A percentile compares a stretch with the other conserved stretches of the same genome.
phyloP scores from a whole-genome alignment of 345 rosid species.

The Aurinia saxatilis region DNA sequence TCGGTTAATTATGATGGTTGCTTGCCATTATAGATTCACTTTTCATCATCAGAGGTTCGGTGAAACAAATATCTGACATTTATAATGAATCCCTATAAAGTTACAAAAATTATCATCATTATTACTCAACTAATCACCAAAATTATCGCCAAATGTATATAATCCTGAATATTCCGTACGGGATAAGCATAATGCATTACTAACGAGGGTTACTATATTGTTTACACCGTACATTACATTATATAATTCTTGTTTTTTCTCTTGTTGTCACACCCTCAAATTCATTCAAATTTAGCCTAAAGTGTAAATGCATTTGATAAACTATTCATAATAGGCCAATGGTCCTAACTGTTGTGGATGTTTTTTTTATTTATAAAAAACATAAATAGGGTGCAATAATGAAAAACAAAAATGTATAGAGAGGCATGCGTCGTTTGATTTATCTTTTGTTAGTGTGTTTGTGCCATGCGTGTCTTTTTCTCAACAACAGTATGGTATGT shows the following conservation, averaged over 20 bases:
- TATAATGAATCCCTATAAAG: slow-evolving; percentile 4
- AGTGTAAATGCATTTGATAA: no score
- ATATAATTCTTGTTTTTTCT: no score
- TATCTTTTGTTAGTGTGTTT: slow-evolving; percentile 18
- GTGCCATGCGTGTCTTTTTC: slow-evolving; percentile 28
- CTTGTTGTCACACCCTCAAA: no score
- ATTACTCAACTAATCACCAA: slow-evolving; percentile 11
- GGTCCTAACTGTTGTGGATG: background rate
- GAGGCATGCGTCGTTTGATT: slow-evolving; percentile 28
- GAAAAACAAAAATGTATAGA: background rate
- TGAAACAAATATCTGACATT: slow-evolving; percentile 13
- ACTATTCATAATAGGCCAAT: background rate
- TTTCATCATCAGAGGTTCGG: slow-evolving; percentile 25
- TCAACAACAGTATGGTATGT: slow-evolving; percentile 20
- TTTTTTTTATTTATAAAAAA: background rate
- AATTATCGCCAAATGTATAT: background rate
- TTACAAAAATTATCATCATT: slow-evolving; percentile 8
- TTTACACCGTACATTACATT: background rate
- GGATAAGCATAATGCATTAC: background rate
- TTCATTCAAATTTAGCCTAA: no score
- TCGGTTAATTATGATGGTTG: slow-evolving; percentile 24
- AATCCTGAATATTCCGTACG: background rate
- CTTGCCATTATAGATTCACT: slow-evolving; percentile 30
- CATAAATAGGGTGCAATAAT: slow-evolving; percentile 7
- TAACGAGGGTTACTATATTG: no score